Base-by-base conservation (phyloP, 352 stramenopile species). In the Phytophthora podocarpi region DNA sequence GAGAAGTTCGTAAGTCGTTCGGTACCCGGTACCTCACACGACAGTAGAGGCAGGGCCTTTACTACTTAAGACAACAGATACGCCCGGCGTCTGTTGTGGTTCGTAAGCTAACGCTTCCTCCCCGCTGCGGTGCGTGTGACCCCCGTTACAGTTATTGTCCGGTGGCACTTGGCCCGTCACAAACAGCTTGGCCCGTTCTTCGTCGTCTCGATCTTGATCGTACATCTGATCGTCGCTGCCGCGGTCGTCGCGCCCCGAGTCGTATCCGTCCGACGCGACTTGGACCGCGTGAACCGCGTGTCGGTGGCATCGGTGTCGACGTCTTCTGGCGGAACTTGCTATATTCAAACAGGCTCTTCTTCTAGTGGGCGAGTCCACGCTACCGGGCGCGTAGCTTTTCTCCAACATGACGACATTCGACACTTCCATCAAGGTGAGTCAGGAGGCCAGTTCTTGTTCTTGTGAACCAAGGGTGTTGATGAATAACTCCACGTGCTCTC, bases 321-420 rank as follows among this genome's bases (percentile, higher is more conserved):
- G 41, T 21, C 15, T 61, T 61, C 32, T 61, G 41, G 1, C 52
- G 39, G 31, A 47, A 60, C n/a, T n/a, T n/a, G n/a, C n/a, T n/a
- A n/a, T n/a, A n/a, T n/a, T n/a, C n/a, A n/a, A n/a, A n/a, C n/a
- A 48, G 15, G 6, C 18, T 20, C 34, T 59, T 59, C 21, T 46
- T 46, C 26, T 66, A 18, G 4, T 37, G 24, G 0, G 27, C 26
- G 1, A 53, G 26, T 11, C n/a, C 23, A 2, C 58, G 47, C 24
- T 66, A 48, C 2, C 48, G 40, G 0, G 47, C 40, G 2, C 58
- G 23, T 7, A 59, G 32, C 16, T 47, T 26, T 34, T 48, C 31
- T 66, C 48, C 3, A 59, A 13, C 12, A 41, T 36, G 9, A n/a
- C 30, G 0, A 26, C 42, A 5, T 67, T 42, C 0, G 39, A 21